Base-by-base conservation (phyloP, 441 rosid species). In the Croton laevigatus region DNA sequence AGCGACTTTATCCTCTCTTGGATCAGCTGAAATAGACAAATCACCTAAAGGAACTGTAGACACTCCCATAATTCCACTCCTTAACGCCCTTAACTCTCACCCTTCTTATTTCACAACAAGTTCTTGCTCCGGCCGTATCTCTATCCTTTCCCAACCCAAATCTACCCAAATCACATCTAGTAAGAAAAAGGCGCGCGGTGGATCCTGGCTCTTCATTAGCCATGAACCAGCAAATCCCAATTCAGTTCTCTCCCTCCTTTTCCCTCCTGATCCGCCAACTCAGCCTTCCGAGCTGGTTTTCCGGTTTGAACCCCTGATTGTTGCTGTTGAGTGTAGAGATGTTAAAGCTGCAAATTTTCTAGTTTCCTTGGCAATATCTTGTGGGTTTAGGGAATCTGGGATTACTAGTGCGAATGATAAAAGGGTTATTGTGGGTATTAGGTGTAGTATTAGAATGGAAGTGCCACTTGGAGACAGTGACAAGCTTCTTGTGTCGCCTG, bases 81-180 rank as follows among this genome's bases (percentile, higher is more conserved):
- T 94, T 78, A 66, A 83, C 78, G 73, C 81, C 76, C 69, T 91
- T 78, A 94, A 91, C 79, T 64, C 77, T 68, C 97, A 91, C 80
- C 87, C 86, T 44, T 82, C 83, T 12, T 94, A 83, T 88, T 94
- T 84, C 89, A 91, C 97, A 70, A 91, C 97, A 63, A 90, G 97
- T 69, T 92, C 97, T 45, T 94, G 97, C 85, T 92, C 97, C 73
- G 97, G 97, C 69, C 96, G 98, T 40, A 81, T 94, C 82, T 92
- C 97, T 8, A 85, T 94, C 76, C 87, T 90, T 65, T 83, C 96
- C 37, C 93, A 89, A 4, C 95, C 97, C 34, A 73, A 70, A 58
- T 65, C 74, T 8, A 53, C 63, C 49, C 16, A 66, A 34, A 9
- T 71, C 34, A 3, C 74, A 36, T 27, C 77, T 61, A 81, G 72